Base-by-base conservation (phyloP, 495 filamentous ascomycete genomes). In the Parathielavia appendiculata region DNA sequence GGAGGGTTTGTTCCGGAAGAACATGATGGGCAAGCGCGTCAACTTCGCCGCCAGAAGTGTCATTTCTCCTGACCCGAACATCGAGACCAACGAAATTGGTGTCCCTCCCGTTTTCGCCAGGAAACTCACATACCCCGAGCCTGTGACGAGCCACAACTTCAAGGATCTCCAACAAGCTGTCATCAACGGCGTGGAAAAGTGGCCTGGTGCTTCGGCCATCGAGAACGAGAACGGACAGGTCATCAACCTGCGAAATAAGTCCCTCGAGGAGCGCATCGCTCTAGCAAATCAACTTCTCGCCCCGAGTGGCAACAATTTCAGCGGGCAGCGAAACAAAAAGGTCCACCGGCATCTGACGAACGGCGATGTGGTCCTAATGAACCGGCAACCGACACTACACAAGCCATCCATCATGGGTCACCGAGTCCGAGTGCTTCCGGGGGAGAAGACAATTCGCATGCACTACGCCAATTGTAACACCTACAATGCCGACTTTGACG, bases 1-100 rank as follows among this genome's bases (percentile, higher is more conserved):
- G 73, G 95, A 99, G 67, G 95, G 95, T 47, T 75, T 99, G 48
- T 97, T 99, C 78, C 80, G 95, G 63, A 97, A 92, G 80, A 95
- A 99, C 76, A 97, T 99, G 92, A 99, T 99, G 95, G 95, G 95
- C 48, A 99, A 99, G 77, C 89, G 95, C 75, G 95, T 99, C 71
- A 97, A 99, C 73, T 97, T 91, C 69, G 95, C 95, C 56, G 95
- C 95, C 52, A 87, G 95, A 69, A 93, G 87, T 79, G 95, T 99
- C 64, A 99, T 99, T 61, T 97, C 92, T 32, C 93, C 95, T 2
- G 95, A 99, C 70, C 95, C 95, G 5, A 97, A 96, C 66, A 93
- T 99, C 66, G 95, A 99, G 73, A 97, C 92, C 17, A 95, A 92
- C 64, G 95, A 99, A 73, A 97, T 99, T 57, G 95, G 95, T 71